Base-by-base conservation (phyloP, 768 basidiomycete species). In the Naganishia vishniacii region DNA sequence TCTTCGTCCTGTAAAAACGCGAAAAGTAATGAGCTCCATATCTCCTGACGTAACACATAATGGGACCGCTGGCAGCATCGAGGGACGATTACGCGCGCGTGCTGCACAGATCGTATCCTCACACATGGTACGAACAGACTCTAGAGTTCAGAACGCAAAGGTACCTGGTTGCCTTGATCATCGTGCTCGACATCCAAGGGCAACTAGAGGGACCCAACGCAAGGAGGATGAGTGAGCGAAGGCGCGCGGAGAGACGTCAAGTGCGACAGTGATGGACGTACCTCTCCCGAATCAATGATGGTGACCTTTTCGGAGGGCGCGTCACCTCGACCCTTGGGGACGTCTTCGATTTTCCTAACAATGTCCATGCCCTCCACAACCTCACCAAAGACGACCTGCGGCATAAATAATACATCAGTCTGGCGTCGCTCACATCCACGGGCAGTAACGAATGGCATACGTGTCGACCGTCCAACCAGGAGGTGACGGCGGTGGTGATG, bases 281-380 rank as follows among this genome's bases (percentile, higher is more conserved):
- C 91, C 85, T 97, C 93, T 79, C 94, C 94, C 62, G 85, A 86
- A 71, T 88, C 86, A 37, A 76, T 84, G 72, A 99, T 94, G 70
- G 84, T 76, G 67, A 98, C 84, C 65, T 91, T 86, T 67, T 86
- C 82, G 25, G 73, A 62, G 20, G 95, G 95, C 62, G 83, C 85
- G 79, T 97, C 89, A 65, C 80, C 81, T 37, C 77, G 20, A 56
- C 83, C 84, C 73, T 88, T 97, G 31, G 84, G 72, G 48, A 88
- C 85, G 67, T 85, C 81, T 81, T 95, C 78, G 62, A 98, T 91
- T 11, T 79, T 77, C 64, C 80, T 74, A 40, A 98, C 82, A 62
- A 98, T 80, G 67, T 93, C 88, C 88, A 94, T 88, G 49, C 94
- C 94, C 64, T 95, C 90, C 34, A 95, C 65, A 58, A 97, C 88